Evolutionary conservation across 2,329 filamentous ascomycete genomes (phyloP), one percentile per base, ranked within the genome.

Genomic region (Trichophyton rubrum): DNA sequence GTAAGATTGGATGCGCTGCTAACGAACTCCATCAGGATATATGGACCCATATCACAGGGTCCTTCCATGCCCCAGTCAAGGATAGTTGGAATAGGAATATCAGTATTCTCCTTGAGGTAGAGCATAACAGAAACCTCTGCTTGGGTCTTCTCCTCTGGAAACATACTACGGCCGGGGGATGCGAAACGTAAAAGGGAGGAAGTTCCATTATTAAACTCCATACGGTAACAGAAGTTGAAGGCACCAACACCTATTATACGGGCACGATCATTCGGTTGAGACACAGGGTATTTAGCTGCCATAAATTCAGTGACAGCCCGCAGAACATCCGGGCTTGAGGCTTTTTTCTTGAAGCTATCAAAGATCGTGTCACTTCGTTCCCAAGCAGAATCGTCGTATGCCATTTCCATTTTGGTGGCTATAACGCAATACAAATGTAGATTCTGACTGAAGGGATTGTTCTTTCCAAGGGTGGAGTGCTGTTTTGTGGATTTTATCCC

Each of bases 11-110:
- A 64, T 13, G 62, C 63, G 59, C 68, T 65, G 8, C 64, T 64
- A 40, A 70, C 63, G 17, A 68, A 73, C 20, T 69, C 67, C 70
- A 73, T 72, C 35, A 73, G 67, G 17, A 74, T 74, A 58, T 70
- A 75, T 0, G 72, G 70, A 3, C 68, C 66, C 0, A 73, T 59
- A 1, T 64, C 65, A 24, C 30, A 27, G 20, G 62, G 65, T 35
- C 63, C 64, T 4, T 65, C 59, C 33, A 64, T 62, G 17, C 69
- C 69, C 38, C 58, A 63, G 53, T 62, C 53, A n/a, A 63, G 57
- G 33, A 66, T 58, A 51, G 61, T 58, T 5, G 62, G 65, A 11
- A 67, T 60, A 13, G 58, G 60, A 47, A 67, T 67, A 11, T 22
- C 60, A 5, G 64, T 67, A 47, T 67, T 59, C 0, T 62, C 30